A percentile compares a stretch with the other conserved stretches of the same genome.
These are phyloP conservation scores for Catunica adiposa DNA, from an alignment of 2,329 filamentous ascomycete genomes.

Conservation along the genomic window DNA sequence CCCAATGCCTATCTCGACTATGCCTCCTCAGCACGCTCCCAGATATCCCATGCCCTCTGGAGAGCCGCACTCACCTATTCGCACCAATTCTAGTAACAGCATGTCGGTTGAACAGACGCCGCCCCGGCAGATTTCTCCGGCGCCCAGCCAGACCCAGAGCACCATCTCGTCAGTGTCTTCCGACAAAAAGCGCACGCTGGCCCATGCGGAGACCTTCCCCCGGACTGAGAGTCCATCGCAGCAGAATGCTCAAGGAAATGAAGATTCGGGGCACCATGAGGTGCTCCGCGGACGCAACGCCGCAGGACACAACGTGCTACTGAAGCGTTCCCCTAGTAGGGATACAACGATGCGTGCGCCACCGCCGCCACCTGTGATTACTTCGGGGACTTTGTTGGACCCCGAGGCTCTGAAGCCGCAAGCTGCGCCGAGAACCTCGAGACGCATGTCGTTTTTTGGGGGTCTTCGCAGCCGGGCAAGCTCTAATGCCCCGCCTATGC, in stretches of 20 bases:
- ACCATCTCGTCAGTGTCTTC: conserved; percentile 9
- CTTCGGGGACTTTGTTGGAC: conserved; percentile 4
- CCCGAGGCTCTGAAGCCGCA: conserved; percentile 9
- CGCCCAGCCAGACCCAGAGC: conserved; percentile 11
- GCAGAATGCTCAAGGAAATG: neutral
- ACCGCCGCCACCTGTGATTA: neutral
- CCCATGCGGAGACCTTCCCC: conserved; percentile 3
- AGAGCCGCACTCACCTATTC: conserved; percentile 5
- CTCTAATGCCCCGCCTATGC: conserved; percentile 3
- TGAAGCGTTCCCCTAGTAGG: conserved; percentile 7
- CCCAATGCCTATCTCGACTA: conserved; percentile 3
- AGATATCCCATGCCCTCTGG: neutral
- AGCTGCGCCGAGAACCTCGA: conserved; percentile 2
- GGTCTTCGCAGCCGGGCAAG: conserved; percentile 10
- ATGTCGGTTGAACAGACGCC: conserved; percentile 6
- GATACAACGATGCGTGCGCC: neutral
- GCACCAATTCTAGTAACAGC: conserved; percentile 7
- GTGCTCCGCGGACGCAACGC: conserved; percentile 6
- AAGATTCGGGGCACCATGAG: neutral
- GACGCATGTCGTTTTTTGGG: conserved; percentile 12
- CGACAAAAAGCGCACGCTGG: conserved; percentile 1
- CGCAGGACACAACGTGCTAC: conserved; percentile 5
- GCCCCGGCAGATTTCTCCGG: conserved; percentile 8
- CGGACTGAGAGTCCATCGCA: conserved; percentile 4
- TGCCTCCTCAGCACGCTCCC: conserved; percentile 3